Base-by-base conservation (phyloP, 495 filamentous ascomycete genomes). In the Penicillium cosmopolitanum region DNA sequence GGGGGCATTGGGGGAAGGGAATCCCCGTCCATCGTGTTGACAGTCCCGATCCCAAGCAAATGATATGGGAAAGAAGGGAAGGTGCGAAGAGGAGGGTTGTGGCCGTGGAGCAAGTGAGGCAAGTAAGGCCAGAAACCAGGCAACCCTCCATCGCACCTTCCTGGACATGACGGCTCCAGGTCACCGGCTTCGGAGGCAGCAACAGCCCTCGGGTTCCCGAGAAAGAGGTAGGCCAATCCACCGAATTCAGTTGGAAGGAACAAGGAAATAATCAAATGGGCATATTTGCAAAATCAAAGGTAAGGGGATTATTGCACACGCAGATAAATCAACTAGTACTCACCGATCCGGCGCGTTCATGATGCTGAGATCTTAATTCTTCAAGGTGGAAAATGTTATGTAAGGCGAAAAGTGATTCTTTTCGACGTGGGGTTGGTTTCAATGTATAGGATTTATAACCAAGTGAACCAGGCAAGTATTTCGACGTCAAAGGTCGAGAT, bases 281-380 rank as follows among this genome's bases (percentile, higher is more conserved):
- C 48, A 51, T 15, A 33, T 16, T 46, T 18, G 12, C n/a, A 4
- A 46, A 46, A 19, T 15, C 8, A 16, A 5, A 46, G 0, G 16
- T 40, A 23, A 33, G 36, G 33, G 23, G 31, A n/a, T 47, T 35
- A 19, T 13, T 23, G 53, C 34, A 52, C 21, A 23, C 53, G 13
- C 16, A 57, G 10, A 23, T 8, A 54, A 53, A 57, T 21, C 7
- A 43, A 10, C 11, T 31, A 11, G 50, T 56, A 62, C 74, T 69
- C 70, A 80, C 88, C 88, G 79, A 65, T 91, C 88, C 21, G 88
- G 88, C 2, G 88, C 88, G 71, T 91, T 91, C 87, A 90, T 90
- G 19, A 12, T 53, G 48, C 28, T 33, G 42, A 44, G 5, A 19
- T 21, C 13, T 44, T 19, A 44, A 44, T 44, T 18, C 15, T 44